These are phyloP conservation scores for Penicillium roqueforti DNA, from an alignment of 495 filamentous ascomycete genomes.

Conservation along the genomic window DNA sequence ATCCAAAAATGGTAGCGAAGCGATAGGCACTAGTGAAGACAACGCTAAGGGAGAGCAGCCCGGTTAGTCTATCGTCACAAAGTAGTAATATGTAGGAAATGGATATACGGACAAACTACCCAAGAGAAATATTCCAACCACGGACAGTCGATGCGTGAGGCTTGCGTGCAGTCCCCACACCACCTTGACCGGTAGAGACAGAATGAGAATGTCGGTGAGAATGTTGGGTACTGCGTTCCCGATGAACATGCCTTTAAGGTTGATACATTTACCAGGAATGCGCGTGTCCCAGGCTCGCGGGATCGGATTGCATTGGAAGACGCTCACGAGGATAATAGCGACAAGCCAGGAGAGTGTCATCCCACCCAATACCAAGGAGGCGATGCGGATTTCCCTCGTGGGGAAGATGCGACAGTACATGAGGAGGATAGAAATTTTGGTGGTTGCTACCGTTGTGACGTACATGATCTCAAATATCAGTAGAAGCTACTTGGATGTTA, in stretches of 20 bases:
- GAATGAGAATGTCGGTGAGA: constrained; percentile 42
- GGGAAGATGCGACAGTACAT: constrained; percentile 45
- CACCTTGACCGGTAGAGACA: constrained; percentile 41
- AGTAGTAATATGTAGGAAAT: neutral
- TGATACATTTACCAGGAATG: constrained; percentile 39
- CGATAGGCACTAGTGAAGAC: constrained; percentile 16
- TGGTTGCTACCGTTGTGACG: constrained; percentile 7
- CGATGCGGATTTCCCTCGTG: constrained; percentile 32
- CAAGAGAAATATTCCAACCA: constrained; percentile 14
- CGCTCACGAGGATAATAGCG: constrained; percentile 38
- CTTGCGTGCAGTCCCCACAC: constrained; percentile 37
- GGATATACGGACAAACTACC: constrained; percentile 14
- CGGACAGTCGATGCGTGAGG: constrained; percentile 8
- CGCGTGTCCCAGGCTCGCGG: constrained; percentile 35
- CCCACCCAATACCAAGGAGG: constrained; percentile 34
- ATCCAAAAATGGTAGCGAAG: constrained; percentile 12
- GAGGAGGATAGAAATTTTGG: constrained; percentile 37
- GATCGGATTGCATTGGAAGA: constrained; percentile 46
- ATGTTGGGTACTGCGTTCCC: constrained; percentile 47
- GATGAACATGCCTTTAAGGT: constrained; percentile 42
- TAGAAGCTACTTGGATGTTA: constrained; percentile 2
- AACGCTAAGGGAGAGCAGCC: constrained; percentile 2
- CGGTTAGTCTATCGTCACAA: neutral
- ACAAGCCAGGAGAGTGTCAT: constrained; percentile 38
- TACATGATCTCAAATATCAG: constrained; percentile 15